Evolutionary conservation across 495 filamentous ascomycete genomes (phyloP).

Genomic region (Aspergillus cristatus): DNA sequence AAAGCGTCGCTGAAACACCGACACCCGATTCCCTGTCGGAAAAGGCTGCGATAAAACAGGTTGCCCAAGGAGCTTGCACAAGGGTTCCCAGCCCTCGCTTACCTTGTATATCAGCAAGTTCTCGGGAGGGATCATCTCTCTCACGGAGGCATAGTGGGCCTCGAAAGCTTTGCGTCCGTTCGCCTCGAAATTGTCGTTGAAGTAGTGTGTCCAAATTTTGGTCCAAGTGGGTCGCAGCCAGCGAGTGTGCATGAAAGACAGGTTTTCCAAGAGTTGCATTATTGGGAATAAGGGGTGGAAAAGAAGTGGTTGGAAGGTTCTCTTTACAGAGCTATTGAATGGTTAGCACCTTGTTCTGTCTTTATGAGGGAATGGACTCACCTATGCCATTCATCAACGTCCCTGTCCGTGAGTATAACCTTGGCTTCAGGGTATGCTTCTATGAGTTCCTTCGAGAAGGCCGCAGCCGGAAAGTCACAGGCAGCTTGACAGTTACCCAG

Average conservation of each 20-base stretch:
- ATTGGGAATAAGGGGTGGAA: not conserved
- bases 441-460: constrained; percentile 46
- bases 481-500: constrained; percentile 38
- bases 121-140: constrained; percentile 22
- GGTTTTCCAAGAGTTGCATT: not conserved
- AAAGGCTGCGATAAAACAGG: constrained; percentile 4
- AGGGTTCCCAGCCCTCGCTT: constrained; percentile 32
- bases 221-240: not conserved
- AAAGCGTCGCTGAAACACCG: not conserved
- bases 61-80: constrained; percentile 29
- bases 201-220: constrained; percentile 1
- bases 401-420: constrained; percentile 43
- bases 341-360: not conserved
- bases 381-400: constrained; percentile 35
- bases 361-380: not conserved
- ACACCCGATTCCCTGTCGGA: constrained; percentile 4
- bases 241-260: not conserved
- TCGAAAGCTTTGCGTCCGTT: constrained; percentile 7
- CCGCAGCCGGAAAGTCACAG: constrained; percentile 43
- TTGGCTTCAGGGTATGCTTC: constrained; percentile 51
- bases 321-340: not conserved
- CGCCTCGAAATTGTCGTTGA: constrained; percentile 1
- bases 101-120: constrained; percentile 25
- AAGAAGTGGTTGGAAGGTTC: not conserved
- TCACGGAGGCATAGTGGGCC: constrained; percentile 26